These are phyloP conservation scores for Akanthomyces muscarius DNA, from an alignment of 2,329 filamentous ascomycete genomes.

Conservation along the genomic window DNA sequence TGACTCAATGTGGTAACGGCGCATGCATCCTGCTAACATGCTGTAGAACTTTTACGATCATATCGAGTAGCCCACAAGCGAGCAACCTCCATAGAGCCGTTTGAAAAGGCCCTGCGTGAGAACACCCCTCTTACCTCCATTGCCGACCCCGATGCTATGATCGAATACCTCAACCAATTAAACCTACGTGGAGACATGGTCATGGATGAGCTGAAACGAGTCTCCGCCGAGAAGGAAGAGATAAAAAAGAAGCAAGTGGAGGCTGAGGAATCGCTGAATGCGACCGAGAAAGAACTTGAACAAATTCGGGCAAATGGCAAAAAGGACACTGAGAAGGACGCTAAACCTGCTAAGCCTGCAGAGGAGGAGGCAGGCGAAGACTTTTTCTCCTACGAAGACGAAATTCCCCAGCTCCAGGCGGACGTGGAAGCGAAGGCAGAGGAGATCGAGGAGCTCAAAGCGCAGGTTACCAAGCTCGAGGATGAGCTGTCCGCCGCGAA, in stretches of 20 bases:
- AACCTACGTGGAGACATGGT: slow-evolving; percentile 88
- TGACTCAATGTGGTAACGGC: slow-evolving; percentile 13
- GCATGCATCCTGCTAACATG: slow-evolving; percentile 12
- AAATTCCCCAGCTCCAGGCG: slow-evolving; percentile 75
- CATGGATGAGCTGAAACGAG: slow-evolving; percentile 84
- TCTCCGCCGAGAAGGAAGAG: slow-evolving; percentile 76
- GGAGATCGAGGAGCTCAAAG: slow-evolving; percentile 66
- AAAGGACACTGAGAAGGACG: slow-evolving; percentile 23
- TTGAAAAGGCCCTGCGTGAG: slow-evolving; percentile 86
- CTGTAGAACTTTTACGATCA: slow-evolving; percentile 75
- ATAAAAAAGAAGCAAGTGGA: slow-evolving; percentile 74
- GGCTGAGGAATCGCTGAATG: slow-evolving; percentile 58
- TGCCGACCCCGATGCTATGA: slow-evolving; percentile 73
- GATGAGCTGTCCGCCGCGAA: slow-evolving; percentile 67
- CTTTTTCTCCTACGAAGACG: slow-evolving; percentile 89
- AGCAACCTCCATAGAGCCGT: slow-evolving; percentile 83
- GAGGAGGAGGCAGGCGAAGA: slow-evolving; percentile 53
- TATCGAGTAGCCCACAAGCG: slow-evolving; percentile 88
- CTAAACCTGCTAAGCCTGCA: not conserved
- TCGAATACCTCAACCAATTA: slow-evolving; percentile 86
- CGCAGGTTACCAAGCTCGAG: slow-evolving; percentile 64
- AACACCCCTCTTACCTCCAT: slow-evolving; percentile 90
- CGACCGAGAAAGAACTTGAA: slow-evolving; percentile 61
- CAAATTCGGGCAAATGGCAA: slow-evolving; percentile 49
- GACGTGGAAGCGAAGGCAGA: slow-evolving; percentile 67